Evolutionary conservation across 495 filamentous ascomycete species (phyloP), one percentile per base, ranked within the genome.

Genomic region (Beverwykella pulmonaria): DNA sequence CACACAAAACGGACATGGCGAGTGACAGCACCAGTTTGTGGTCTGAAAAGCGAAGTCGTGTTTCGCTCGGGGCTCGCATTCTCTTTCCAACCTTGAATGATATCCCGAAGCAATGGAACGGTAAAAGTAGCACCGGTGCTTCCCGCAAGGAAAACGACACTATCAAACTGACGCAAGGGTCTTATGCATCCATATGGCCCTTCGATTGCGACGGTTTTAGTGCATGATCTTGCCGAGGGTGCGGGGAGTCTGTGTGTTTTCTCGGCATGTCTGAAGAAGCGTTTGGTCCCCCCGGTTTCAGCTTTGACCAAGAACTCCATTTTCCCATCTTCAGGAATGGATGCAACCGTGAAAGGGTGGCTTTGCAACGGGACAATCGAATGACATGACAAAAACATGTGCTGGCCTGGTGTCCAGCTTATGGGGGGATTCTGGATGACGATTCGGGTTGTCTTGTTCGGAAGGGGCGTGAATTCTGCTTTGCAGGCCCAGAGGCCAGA

Each of bases 321-420:
- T 49, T 79, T 79, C 8, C 81, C 78, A 50, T 86, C 84, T 0
- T 73, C 76, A 0, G 87, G 84, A 9, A 87, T 75, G 0, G 84
- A 85, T 25, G 87, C 83, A 61, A 95, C 91, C 7, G 91, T 93
- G 73, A 93, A 94, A 0, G 92, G 92, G 59, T 96, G 92, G 0
- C 84, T 85, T 73, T 95, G 89, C 3, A 92, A 71, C 0, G 85
- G 84, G 0, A 83, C 86, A 8, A 96, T 75, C 3, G 79, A 80
- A 64, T 90, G 91, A 60, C 88, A 80, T 68, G 87, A 88, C 6
- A 96, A 80, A 64, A 92, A 92, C 2, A 92, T 80, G 67, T 94
- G 89, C 69, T 94, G 91, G 12, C 92, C 92, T 0, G 91, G 79
- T 17, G 79, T 79, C 92, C 92, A 96, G 19, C 74, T 77, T 63